phyloP scores from a whole-genome alignment of 2,329 filamentous ascomycete genomes.

The Talaromyces albobiverticillius region DNA sequence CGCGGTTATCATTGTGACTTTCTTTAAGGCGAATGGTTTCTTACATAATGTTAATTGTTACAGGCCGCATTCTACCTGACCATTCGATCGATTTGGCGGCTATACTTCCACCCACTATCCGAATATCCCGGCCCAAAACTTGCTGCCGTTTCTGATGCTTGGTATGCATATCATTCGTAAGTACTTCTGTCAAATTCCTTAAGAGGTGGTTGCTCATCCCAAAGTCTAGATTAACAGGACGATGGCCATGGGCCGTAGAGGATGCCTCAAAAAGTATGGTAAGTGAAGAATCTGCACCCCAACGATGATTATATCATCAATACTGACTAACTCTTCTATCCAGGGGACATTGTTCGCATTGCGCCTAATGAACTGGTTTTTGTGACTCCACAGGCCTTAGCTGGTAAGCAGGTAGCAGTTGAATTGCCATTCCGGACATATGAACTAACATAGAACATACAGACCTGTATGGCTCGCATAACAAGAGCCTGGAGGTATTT shows the following conservation, averaged over 20 bases:
- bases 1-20: no score
- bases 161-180: no score
- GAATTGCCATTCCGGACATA: no score
- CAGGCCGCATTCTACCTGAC: conserved; percentile 6
- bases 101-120: conserved; percentile 28
- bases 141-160: conserved; percentile 16
- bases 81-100: conserved; percentile 19
- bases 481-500: conserved; percentile 15
- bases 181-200: no score
- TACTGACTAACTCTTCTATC: not conserved
- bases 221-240: no score
- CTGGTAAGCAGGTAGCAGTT: conserved; percentile 18
- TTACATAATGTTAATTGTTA: no score
- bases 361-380: conserved; percentile 32
- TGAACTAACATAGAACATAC: not conserved
- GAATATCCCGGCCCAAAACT: conserved; percentile 31
- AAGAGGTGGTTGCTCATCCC: no score
- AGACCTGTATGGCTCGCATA: conserved; percentile 15
- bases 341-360: conserved; percentile 28
- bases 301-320: not conserved
- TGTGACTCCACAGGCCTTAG: conserved; percentile 18
- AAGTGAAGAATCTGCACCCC: not conserved
- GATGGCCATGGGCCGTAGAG: no score
- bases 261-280: conserved; percentile 1
- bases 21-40: no score